Evolutionary conservation across 2,329 filamentous ascomycete species (phyloP).

Genomic region (Penicillium palitans): DNA sequence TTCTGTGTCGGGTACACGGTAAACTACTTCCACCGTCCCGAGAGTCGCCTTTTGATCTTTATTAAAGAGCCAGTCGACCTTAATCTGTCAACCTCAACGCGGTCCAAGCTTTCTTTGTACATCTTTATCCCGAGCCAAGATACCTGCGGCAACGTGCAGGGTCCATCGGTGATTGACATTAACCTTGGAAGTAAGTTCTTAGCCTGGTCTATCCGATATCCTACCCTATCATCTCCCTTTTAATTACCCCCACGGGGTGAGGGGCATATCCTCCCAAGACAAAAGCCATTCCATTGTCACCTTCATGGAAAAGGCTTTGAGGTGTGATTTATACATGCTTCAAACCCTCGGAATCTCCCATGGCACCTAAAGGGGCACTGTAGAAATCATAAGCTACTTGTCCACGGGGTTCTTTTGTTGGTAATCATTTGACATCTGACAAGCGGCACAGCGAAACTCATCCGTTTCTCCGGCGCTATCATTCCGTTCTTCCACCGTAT

Average conservation of each 20-base stretch:
- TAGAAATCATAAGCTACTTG: background rate
- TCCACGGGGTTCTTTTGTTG: background rate
- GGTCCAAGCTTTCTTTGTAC: background rate
- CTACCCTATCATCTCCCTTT: slow-evolving; percentile 1
- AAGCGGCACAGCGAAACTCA: slow-evolving; percentile 20
- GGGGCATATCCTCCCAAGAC: background rate
- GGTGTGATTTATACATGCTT: background rate
- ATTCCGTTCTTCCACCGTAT: slow-evolving; percentile 17
- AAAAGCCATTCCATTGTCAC: background rate
- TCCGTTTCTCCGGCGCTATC: slow-evolving; percentile 39
- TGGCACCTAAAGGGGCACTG: background rate
- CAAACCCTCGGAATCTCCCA: background rate
- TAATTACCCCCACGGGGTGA: background rate
- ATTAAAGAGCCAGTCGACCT: background rate
- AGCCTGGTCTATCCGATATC: slow-evolving; percentile 1
- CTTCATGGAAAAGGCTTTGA: background rate
- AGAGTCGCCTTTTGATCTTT: background rate
- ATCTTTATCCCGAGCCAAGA: background rate
- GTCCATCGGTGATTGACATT: slow-evolving; percentile 2
- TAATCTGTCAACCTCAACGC: background rate
- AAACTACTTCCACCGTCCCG: background rate
- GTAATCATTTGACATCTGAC: slow-evolving; percentile 18
- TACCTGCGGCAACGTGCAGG: background rate
- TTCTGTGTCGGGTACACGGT: slow-evolving; percentile 6
- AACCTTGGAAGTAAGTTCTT: slow-evolving; percentile 11